Base-by-base conservation (phyloP, 2,329 filamentous ascomycete species). In the Lecanicillium sp. region DNA sequence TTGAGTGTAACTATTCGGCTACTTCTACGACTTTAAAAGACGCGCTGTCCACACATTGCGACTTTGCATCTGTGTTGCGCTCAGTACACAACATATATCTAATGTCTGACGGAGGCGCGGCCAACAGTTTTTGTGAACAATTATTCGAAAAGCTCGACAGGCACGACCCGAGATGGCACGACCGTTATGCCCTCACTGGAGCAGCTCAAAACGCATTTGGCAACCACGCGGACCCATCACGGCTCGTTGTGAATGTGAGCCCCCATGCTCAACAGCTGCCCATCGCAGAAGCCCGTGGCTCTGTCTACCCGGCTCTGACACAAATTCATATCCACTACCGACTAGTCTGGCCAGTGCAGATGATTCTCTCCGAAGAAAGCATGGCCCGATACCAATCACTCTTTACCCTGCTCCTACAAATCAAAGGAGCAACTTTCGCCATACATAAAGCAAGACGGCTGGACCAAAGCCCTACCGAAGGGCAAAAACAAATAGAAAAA, bases 131-230 rank as follows among this genome's bases (percentile, higher is more conserved):
- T 48, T 75, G 82, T 11, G 69, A 71, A 18, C 73, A 73, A 11
- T 58, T 95, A 2, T 95, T 95, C 52, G 75, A 80, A 40, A 79
- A 83, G 35, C 72, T 95, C 32, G 84, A 92, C 48, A 67, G 63
- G 2, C 51, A 71, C 13, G 69, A 64, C 53, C 58, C 53, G 5
- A 64, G 63, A 27, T 95, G 88, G 89, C 80, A 82, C 44, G 87
- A 95, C 55, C 76, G 80, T 15, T 94, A 90, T 52, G 71, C 83
- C 1, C 65, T 95, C 19, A 92, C 84, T 0, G 85, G 89, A 47
- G 62, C 87, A 2, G 80, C 83, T 1, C 83, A 87, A 42, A 80
- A 80, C 40, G 78, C 83, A 0, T 88, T 87, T 54, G 69, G 75
- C 2, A 48, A 60, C 1, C 62, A 64, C 2, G 58, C 85, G 2